Base-by-base conservation (phyloP, 2,329 filamentous ascomycete genomes). In the Fusarium incarnatum region DNA sequence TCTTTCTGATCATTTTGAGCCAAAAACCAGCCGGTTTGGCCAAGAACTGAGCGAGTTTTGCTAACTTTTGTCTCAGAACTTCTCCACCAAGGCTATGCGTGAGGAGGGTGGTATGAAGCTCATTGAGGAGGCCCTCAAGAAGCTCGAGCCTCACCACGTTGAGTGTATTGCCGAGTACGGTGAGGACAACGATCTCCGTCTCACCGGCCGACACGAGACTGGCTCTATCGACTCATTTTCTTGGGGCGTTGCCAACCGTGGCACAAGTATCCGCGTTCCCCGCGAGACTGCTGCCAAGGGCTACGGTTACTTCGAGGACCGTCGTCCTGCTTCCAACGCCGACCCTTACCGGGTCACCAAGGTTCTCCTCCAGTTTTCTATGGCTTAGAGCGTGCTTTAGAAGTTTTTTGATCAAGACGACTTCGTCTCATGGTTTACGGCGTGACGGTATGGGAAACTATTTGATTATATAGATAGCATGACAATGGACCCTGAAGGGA, bases 121-220 rank as follows among this genome's bases (percentile, higher is more conserved):
- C 82, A 99, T 99, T 73, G 94, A 98, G 83, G 88, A 88, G 54
- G 90, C 90, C 57, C 91, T 94, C 84, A 92, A 93, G 89, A 94
- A 93, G 84, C 89, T 94, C 20, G 92, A 92, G 83, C 87, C 86
- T 70, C 91, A 92, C 76, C 92, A 94, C 84, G 82, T 84, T 74
- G 92, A 94, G 87, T 94, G 93, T 89, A 97, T 97, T 83, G 91
- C 91, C 74, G 94, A 97, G 74, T 97, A 97, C 81, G 94, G 96
- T 78, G 93, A 97, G 86, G 95, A 94, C 81, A 99, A 99, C 86
- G 94, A 96, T 76, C 88, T 92, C 76, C 94, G 96, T 79, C 92
- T 98, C 76, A 98, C 95, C 56, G 96, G 96, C 76, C 88, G 88
- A 73, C 94, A 98, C 84, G 96, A 99, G 90, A 99, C 96, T 13